A percentile compares a stretch with the other conserved stretches of the same genome.
phyloP scores from a whole-genome alignment of 345 rosid genomes.

The Brassica carinata region DNA sequence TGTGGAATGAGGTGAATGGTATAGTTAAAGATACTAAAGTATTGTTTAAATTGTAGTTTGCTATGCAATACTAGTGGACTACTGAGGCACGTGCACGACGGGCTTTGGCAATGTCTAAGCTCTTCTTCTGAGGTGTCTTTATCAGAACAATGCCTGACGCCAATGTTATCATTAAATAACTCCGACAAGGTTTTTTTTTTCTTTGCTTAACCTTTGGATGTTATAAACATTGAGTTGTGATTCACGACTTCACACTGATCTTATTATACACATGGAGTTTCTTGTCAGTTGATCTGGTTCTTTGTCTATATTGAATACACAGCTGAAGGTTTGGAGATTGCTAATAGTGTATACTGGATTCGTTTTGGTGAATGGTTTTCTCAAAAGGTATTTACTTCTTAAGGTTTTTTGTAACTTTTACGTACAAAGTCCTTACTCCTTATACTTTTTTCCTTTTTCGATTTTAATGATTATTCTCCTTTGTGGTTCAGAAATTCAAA shows the following conservation, averaged over 20 bases:
- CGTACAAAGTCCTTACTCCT: too few relatives aligned
- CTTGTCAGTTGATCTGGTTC: too few relatives aligned
- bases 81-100: slow-evolving; percentile 89
- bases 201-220: too few relatives aligned
- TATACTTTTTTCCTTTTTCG: neutral
- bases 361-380: neutral
- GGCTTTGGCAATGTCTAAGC: slow-evolving; percentile 93
- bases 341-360: too few relatives aligned
- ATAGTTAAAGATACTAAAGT: neutral
- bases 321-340: too few relatives aligned
- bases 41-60: slow-evolving; percentile 63
- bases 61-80: slow-evolving; percentile 95
- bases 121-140: slow-evolving; percentile 88
- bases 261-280: too few relatives aligned
- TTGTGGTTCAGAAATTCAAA: slow-evolving; percentile 64
- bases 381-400: neutral
- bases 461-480: slow-evolving; percentile 36
- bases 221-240: too few relatives aligned
- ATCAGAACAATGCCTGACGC: slow-evolving; percentile 99
- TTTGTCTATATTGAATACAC: too few relatives aligned
- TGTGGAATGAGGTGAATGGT: slow-evolving; percentile 12
- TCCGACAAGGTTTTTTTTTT: slow-evolving; percentile 50
- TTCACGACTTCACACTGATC: too few relatives aligned
- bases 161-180: slow-evolving; percentile 54
- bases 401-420: too few relatives aligned